phyloP scores from a whole-genome alignment of 1,284 basidiomycete species.

The Takashimella tepidaria region DNA sequence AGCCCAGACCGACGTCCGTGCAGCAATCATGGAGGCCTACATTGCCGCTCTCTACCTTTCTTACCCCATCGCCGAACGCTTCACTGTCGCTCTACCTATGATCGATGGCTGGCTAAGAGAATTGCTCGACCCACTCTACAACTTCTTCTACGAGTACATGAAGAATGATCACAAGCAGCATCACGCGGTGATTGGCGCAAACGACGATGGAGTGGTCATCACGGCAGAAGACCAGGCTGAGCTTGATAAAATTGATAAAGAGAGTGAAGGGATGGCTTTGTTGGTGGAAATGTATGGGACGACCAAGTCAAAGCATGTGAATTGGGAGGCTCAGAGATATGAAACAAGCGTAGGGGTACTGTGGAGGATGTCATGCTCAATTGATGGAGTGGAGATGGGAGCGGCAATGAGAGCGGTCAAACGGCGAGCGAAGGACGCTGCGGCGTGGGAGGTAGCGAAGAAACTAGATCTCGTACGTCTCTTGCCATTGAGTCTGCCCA shows the following conservation, averaged over 20 bases:
- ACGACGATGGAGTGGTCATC: slow-evolving; percentile 21
- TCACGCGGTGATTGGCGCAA: slow-evolving; percentile 18
- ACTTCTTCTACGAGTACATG: slow-evolving; percentile 43
- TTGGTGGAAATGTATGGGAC: slow-evolving; percentile 25
- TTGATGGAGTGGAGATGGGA: slow-evolving; percentile 35
- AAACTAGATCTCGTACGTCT: slow-evolving; percentile 32
- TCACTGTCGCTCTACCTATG: slow-evolving; percentile 17
- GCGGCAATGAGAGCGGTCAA: slow-evolving; percentile 30
- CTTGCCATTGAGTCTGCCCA: too few relatives aligned
- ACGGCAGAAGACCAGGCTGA: slow-evolving; percentile 20
- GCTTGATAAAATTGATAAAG: slow-evolving; percentile 22
- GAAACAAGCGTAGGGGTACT: slow-evolving; percentile 31
- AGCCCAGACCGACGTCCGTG: slow-evolving; percentile 39
- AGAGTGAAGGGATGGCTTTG: slow-evolving; percentile 25
- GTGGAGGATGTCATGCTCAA: slow-evolving; percentile 25
- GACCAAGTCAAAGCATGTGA: slow-evolving; percentile 15
- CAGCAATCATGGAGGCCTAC: slow-evolving; percentile 44
- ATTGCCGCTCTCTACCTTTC: slow-evolving; percentile 43
- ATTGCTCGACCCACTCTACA: slow-evolving; percentile 41
- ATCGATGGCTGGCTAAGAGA: slow-evolving; percentile 40
- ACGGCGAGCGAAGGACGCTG: slow-evolving; percentile 34
- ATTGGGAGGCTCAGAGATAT: slow-evolving; percentile 26
- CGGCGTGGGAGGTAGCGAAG: slow-evolving; percentile 33
- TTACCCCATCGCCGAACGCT: slow-evolving; percentile 18
- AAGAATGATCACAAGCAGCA: slow-evolving; percentile 30